Base-by-base conservation (phyloP, 495 filamentous ascomycete genomes). In the Trypethelium eluteriae region DNA sequence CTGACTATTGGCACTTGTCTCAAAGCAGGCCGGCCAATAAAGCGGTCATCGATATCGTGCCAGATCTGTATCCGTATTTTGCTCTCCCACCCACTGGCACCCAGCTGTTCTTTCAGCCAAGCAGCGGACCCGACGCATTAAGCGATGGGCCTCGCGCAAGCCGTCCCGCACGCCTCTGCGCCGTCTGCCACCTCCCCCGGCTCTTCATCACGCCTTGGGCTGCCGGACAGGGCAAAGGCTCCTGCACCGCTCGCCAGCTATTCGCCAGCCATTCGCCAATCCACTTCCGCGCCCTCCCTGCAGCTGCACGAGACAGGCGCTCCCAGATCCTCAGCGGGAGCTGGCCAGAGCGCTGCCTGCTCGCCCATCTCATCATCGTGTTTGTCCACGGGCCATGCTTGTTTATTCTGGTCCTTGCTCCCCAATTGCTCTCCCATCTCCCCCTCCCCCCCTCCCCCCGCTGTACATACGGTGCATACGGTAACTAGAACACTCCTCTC, bases 281-380 rank as follows among this genome's bases (percentile, higher is more conserved):
- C 53, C 53, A 11, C 18, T 7, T 36, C 32, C 18, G 53, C 53
- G 5, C 38, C 91, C 91, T 75, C 86, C 89, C 70, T 80, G 81
- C 76, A 92, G 84, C 66, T 85, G 78, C 71, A 86, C 79, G 44
- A 76, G 64, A 32, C 63, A 44, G 39, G 41, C 73, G 14, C 75
- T 82, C 76, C 85, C 86, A 59, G 53, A 59, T 59, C 53, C 53
- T 59, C 53, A 59, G 53, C 53, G 53, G 53, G 53, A 59, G 53
- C 53, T 59, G 53, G 53, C 53, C 53, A 59, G 53, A 59, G 53
- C 53, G 53, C 53, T 36, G 53, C 25, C 53, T 59, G 53, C 53
- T 59, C 53, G 53, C 53, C 53, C 53, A 59, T 59, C 53, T 59
- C 53, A 59, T 59, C 53, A 59, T 59, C 32, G 53, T 44, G 41